These are phyloP conservation scores for Hansenula lynferdii DNA, from an alignment of 1,139 yeast genomes.

Conservation along the genomic window DNA sequence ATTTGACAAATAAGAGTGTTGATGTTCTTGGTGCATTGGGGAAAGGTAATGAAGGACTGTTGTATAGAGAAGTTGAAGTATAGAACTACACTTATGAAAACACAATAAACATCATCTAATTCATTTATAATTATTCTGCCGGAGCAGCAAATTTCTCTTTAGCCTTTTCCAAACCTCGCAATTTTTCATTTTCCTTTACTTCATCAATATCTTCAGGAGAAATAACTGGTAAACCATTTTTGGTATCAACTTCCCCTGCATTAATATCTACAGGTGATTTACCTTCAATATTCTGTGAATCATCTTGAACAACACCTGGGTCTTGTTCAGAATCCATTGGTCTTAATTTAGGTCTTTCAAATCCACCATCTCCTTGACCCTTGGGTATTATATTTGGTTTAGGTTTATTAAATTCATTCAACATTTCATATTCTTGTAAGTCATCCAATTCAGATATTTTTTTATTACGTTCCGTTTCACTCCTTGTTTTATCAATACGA, in stretches of 20 bases:
- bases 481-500: background rate
- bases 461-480: background rate
- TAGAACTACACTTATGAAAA: too few relatives aligned
- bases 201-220: too few relatives aligned
- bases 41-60: slow-evolving; percentile 57
- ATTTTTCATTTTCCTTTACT: background rate
- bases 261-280: background rate
- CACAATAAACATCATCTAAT: too few relatives aligned
- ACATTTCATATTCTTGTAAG: background rate
- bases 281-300: background rate
- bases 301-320: background rate
- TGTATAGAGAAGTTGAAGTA: slow-evolving; percentile 51
- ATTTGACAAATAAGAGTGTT: slow-evolving; percentile 44
- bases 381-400: background rate
- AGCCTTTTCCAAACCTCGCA: background rate
- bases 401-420: background rate
- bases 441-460: background rate
- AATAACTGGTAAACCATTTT: background rate
- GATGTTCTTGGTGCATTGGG: slow-evolving; percentile 50
- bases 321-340: background rate
- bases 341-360: background rate
- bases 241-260: background rate
- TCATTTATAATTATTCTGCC: too few relatives aligned
- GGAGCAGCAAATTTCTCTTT: background rate
- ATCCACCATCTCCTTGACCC: background rate